phyloP scores from a whole-genome alignment of 164 flowering plant species.

The Annona cherimola region DNA sequence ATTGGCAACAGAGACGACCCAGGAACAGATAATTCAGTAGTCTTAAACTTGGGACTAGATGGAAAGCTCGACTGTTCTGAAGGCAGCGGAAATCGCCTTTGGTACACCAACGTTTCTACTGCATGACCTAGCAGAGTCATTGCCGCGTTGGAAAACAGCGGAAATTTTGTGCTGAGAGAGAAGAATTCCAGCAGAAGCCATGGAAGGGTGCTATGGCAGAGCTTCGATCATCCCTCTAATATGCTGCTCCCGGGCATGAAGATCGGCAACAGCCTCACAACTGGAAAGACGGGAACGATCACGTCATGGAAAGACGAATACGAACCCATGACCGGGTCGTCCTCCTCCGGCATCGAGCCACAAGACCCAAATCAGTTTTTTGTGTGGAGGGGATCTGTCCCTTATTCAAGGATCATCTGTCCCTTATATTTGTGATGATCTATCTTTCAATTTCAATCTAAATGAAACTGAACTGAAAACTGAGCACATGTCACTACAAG shows the following conservation, averaged over 20 bases:
- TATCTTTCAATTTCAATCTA: no score
- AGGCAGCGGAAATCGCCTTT: background rate
- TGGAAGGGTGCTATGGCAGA: conserved; percentile 22
- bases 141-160: background rate
- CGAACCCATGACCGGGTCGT: conserved; percentile 20
- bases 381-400: conserved; percentile 6
- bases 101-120: background rate
- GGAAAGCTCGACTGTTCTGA: background rate
- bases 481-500: no score
- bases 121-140: background rate
- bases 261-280: conserved; percentile 20
- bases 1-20: conserved; percentile 1
- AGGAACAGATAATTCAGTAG: background rate
- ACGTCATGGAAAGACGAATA: conserved; percentile 20
- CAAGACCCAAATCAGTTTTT: conserved; percentile 12
- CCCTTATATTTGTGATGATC: no score
- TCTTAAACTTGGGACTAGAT: background rate
- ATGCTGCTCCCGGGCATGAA: conserved; percentile 34
- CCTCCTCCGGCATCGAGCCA: conserved; percentile 19
- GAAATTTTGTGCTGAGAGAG: background rate
- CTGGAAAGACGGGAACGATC: conserved; percentile 15
- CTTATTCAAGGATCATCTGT: conserved; percentile 10
- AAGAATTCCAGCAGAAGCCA: background rate
- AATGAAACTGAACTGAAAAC: no score
- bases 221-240: conserved; percentile 34